Evolutionary conservation across 768 basidiomycete genomes (phyloP), one percentile per base, ranked within the genome.

Genomic region (Lentinula edodes): DNA sequence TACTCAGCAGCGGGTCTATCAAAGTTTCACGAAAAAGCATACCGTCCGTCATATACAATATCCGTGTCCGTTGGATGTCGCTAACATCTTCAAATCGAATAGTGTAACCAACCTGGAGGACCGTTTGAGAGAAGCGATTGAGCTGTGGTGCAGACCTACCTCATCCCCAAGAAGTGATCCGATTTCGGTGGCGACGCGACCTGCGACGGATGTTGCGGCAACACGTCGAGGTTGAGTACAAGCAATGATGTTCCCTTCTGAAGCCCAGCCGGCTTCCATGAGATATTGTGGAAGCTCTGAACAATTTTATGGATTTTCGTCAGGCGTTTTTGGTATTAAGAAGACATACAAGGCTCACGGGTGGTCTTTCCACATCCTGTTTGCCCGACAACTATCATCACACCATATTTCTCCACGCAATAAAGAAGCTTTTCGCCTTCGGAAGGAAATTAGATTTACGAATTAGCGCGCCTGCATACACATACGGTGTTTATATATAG

Each of bases 281-380:
- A 98, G 83, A 74, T 92, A 99, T 74, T 98, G 97, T 1, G 97
- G 96, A 50, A 99, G 81, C 73, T 99, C 94, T 98, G 65, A 54
- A 57, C 43, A 61, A 69, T 63, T 60, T 67, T 12, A 12, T 48
- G 46, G 63, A 63, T 63, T 61, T 65, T 58, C 46, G 50, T 58
- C 43, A 59, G 53, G 53, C 12, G 36, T 43, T 34, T 50, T 35
- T 61, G 48, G 66, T 36, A 42, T 23, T 56, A 36, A 42, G 28
- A 34, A 12, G 45, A 57, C 18, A 64, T 18, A 62, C 34, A 32
- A 48, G 35, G 80, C 90, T 71, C 65, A 96, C 95, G 96, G 65
- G 96, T 99, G 6, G 95, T 96, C 76, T 99, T 98, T 51, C 97
- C 97, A 62, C 92, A 97, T 2, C 97, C 97, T 0, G 97, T 98